A percentile compares a stretch with the other conserved stretches of the same genome.
Evolutionary conservation across 805 yeast genomes (phyloP).

Genomic region (Peterozyma toletana): DNA sequence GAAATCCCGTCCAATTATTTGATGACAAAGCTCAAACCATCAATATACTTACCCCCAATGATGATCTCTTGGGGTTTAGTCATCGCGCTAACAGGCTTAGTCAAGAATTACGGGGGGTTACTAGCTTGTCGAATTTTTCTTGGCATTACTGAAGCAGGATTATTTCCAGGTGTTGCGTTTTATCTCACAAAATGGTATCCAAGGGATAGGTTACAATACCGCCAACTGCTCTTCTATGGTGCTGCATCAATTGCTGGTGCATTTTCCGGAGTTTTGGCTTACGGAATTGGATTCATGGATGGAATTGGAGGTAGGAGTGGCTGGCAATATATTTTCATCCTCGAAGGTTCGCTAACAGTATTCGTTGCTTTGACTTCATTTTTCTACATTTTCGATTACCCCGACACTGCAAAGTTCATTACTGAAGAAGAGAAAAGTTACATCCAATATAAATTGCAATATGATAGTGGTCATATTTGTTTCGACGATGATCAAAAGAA

Average conservation of each 20-base stretch:
- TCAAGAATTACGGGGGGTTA: conserved; percentile 30
- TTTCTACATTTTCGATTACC: conserved; percentile 32
- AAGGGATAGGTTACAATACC: conserved; percentile 37
- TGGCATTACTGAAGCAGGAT: conserved; percentile 46
- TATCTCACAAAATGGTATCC: conserved; percentile 41
- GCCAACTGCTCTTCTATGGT: conserved; percentile 41
- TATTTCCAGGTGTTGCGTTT: conserved; percentile 41
- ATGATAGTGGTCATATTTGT: conserved; percentile 5
- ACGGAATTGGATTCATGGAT: conserved; percentile 29
- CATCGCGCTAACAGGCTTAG: conserved; percentile 35
- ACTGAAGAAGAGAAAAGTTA: conserved; percentile 29
- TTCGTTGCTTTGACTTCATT: conserved; percentile 21
- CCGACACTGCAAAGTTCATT: conserved; percentile 30
- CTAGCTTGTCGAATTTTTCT: conserved; percentile 39
- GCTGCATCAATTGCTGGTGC: conserved; percentile 49
- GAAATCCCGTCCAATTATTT: conserved; percentile 30
- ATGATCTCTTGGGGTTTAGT: conserved; percentile 28
- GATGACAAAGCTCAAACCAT: conserved; percentile 26
- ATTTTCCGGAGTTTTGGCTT: conserved; percentile 46
- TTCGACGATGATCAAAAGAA: conserved; percentile 6
- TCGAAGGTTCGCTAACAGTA: conserved; percentile 43
- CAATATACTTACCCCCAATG: conserved; percentile 19
- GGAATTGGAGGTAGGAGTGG: conserved; percentile 11
- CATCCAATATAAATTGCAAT: conserved; percentile 11
- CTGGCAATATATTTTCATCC: conserved; percentile 44